These are phyloP conservation scores for Mycena filopes DNA, from an alignment of 768 basidiomycete genomes.

Conservation along the genomic window DNA sequence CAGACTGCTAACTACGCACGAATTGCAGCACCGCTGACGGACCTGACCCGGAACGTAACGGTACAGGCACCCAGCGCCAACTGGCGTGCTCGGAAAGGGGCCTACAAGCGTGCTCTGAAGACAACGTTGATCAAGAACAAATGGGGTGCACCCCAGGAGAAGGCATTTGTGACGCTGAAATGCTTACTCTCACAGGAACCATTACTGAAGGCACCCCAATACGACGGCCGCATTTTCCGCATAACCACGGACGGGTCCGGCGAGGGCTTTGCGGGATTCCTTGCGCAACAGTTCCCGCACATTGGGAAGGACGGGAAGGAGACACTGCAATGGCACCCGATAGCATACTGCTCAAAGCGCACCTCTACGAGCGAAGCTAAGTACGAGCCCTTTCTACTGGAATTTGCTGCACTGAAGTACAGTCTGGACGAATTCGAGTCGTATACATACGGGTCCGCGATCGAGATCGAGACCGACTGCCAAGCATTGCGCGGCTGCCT, in stretches of 20 bases:
- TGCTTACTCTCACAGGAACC: conserved; percentile 37
- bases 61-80: conserved; percentile 37
- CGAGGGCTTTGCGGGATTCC: conserved; percentile 41
- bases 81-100: conserved; percentile 27
- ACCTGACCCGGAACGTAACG: conserved; percentile 40
- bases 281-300: conserved; percentile 37
- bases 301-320: conserved; percentile 30
- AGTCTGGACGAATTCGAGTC: conserved; percentile 34
- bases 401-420: conserved; percentile 41
- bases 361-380: conserved; percentile 44
- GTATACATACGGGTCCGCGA: conserved; percentile 40
- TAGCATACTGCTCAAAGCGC: conserved; percentile 48
- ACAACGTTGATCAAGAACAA: conserved; percentile 28
- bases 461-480: conserved; percentile 33
- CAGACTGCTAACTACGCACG: conserved; percentile 47
- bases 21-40: conserved; percentile 45
- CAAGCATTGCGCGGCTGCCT: conserved; percentile 39
- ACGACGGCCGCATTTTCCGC: conserved; percentile 41
- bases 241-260: conserved; percentile 43
- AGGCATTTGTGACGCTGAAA: conserved; percentile 42
- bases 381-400: conserved; percentile 46
- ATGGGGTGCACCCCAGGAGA: conserved; percentile 37
- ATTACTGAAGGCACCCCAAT: conserved; percentile 33
- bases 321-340: conserved; percentile 38
- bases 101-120: conserved; percentile 42